Conservation (phyloP, 2,329 filamentous ascomycete genomes). For the Trichoderma sp. region DNA sequence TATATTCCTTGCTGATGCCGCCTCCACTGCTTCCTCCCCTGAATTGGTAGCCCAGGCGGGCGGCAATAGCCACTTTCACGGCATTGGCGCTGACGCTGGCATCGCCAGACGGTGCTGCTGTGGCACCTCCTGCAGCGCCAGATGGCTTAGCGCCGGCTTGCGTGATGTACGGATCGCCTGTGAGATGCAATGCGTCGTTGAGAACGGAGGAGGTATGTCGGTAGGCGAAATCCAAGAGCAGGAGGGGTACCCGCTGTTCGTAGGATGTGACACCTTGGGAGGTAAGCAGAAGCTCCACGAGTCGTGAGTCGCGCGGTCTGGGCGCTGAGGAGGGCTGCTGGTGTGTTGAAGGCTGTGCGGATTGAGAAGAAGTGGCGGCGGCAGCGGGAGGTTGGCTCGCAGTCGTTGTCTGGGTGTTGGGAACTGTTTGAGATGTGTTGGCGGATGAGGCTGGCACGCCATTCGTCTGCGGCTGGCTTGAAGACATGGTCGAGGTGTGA, state of each 20-base stretch:
- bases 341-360: slow-evolving; percentile 30
- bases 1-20: slow-evolving; percentile 72
- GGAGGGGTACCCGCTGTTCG: slow-evolving; percentile 79
- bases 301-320: slow-evolving; percentile 76
- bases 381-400: slow-evolving; percentile 36
- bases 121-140: slow-evolving; percentile 53
- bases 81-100: slow-evolving; percentile 67
- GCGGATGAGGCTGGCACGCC: slow-evolving; percentile 51
- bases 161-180: slow-evolving; percentile 67
- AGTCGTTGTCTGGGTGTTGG: slow-evolving; percentile 43
- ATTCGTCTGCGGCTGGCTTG: slow-evolving; percentile 56
- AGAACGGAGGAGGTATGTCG: slow-evolving; percentile 75
- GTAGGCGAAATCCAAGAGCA: slow-evolving; percentile 86
- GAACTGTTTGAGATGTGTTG: slow-evolving; percentile 43
- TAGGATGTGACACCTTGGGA: slow-evolving; percentile 79
- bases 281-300: slow-evolving; percentile 78
- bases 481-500: slow-evolving; percentile 37
- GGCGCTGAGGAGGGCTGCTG: slow-evolving; percentile 46
- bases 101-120: slow-evolving; percentile 53
- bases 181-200: slow-evolving; percentile 70
- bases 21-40: slow-evolving; percentile 56
- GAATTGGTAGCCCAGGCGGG: slow-evolving; percentile 71
- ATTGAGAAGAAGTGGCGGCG: slow-evolving; percentile 33
- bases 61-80: slow-evolving; percentile 72
- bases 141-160: slow-evolving; percentile 59